These are phyloP conservation scores for Collybia nuda DNA, from an alignment of 768 basidiomycete species.

Conservation along the genomic window DNA sequence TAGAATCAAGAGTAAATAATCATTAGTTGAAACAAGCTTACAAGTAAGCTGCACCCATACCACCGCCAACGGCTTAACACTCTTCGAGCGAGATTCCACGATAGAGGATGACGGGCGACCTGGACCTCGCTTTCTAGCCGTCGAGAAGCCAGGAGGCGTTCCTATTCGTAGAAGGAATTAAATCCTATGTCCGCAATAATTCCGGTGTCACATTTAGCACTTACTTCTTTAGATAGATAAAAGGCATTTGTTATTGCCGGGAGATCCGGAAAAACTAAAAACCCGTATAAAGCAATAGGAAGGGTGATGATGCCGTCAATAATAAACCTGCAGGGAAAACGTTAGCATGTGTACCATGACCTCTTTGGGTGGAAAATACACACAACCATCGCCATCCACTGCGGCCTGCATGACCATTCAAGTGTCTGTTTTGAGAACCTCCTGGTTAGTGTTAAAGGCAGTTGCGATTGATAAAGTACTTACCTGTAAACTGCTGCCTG, in stretches of 20 bases:
- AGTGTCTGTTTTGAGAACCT: slow-evolving; percentile 33
- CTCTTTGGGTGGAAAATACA: slow-evolving; percentile 13
- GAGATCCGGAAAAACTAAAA: slow-evolving; percentile 70
- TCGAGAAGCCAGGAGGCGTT: slow-evolving; percentile 49
- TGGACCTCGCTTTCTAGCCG: slow-evolving; percentile 45
- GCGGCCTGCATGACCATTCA: slow-evolving; percentile 50
- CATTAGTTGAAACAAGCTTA: slow-evolving; percentile 23
- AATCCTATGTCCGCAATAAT: not conserved
- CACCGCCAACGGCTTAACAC: slow-evolving; percentile 63
- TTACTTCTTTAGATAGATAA: slow-evolving; percentile 59
- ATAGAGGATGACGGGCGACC: slow-evolving; percentile 39
- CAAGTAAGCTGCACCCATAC: slow-evolving; percentile 67
- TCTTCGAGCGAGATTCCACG: slow-evolving; percentile 45
- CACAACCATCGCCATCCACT: slow-evolving; percentile 73
- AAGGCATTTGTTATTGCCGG: slow-evolving; percentile 64
- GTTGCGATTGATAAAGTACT: slow-evolving; percentile 8
- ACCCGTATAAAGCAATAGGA: slow-evolving; percentile 72
- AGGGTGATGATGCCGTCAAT: slow-evolving; percentile 72
- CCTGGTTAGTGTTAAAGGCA: no score
- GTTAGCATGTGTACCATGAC: slow-evolving; percentile 2
- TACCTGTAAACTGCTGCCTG: slow-evolving; percentile 65
- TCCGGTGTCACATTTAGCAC: slow-evolving; percentile 5
- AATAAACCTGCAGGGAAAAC: slow-evolving; percentile 45
- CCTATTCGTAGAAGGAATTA: slow-evolving; percentile 32
- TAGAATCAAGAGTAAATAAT: not conserved